phyloP scores from a whole-genome alignment of 768 basidiomycete genomes.

The Lanmaoa rubissima region DNA sequence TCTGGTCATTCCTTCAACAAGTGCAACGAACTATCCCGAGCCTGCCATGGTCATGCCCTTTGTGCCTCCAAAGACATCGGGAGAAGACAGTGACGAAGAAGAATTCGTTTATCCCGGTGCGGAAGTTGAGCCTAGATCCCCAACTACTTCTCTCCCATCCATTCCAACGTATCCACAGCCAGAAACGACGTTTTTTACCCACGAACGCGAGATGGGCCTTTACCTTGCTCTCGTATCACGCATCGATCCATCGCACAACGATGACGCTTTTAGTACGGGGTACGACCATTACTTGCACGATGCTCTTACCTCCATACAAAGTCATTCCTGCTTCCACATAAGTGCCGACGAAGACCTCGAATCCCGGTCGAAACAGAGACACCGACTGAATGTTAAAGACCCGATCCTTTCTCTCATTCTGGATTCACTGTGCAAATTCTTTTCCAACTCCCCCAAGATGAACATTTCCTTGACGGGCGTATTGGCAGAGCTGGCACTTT shows the following conservation, averaged over 20 bases:
- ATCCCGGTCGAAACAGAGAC: slow-evolving; percentile 48
- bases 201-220: slow-evolving; percentile 80
- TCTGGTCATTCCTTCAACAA: slow-evolving; percentile 62
- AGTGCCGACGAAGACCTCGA: slow-evolving; percentile 43
- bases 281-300: slow-evolving; percentile 83
- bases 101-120: slow-evolving; percentile 43
- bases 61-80: slow-evolving; percentile 19
- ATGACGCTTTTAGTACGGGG: slow-evolving; percentile 78
- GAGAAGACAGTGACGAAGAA: slow-evolving; percentile 53
- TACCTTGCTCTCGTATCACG: slow-evolving; percentile 79
- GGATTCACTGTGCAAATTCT: slow-evolving; percentile 72
- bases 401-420: slow-evolving; percentile 70
- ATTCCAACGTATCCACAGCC: slow-evolving; percentile 55
- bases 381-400: slow-evolving; percentile 77
- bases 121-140: slow-evolving; percentile 19
- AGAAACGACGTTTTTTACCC: slow-evolving; percentile 72
- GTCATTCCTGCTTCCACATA: slow-evolving; percentile 56
- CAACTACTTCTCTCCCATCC: slow-evolving; percentile 13
- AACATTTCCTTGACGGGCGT: slow-evolving; percentile 88
- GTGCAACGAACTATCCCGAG: slow-evolving; percentile 73
- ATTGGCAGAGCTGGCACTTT: slow-evolving; percentile 75
- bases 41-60: slow-evolving; percentile 41
- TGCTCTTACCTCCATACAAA: slow-evolving; percentile 65
- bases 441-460: slow-evolving; percentile 79
- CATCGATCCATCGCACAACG: slow-evolving; percentile 65